Base-by-base conservation (phyloP, 2,329 filamentous ascomycete species). In the Scleromitrula shiraiana region DNA sequence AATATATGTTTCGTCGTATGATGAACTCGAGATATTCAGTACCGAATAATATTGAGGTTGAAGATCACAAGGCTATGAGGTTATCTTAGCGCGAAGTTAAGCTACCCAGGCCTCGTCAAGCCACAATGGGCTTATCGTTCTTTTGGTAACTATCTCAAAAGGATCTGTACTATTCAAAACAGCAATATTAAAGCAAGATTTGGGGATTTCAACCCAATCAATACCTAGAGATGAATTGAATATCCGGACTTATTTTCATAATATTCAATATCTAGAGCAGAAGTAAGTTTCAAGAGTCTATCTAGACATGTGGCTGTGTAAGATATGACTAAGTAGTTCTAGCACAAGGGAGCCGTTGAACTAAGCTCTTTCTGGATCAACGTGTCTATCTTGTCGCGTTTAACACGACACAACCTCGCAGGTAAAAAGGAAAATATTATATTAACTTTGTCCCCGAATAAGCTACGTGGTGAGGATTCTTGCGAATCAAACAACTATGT, bases 61-160 rank as follows among this genome's bases (percentile, higher is more conserved):
- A 38, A 50, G 43, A 51, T 46, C 52, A 56, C 51, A 51, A 59
- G 54, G 53, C 51, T 47, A n/a, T 4, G 27, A 41, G 10, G 20
- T 29, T 29, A 44, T n/a, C 20, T 19, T 32, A 22, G 29, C 30
- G 32, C 26, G 27, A 15, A 12, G 19, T 26, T 20, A 5, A 37
- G 22, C 15, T 26, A n/a, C 44, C 24, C 46, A 41, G 10, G 37
- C 41, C 44, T 48, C 6, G 46, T 24, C 20, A 41, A 46, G 44
- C 44, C 36, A 41, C n/a, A n/a, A n/a, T n/a, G n/a, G n/a, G n/a
- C n/a, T n/a, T n/a, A n/a, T n/a, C n/a, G n/a, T n/a, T n/a, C n/a
- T n/a, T n/a, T n/a, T n/a, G n/a, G n/a, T n/a, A n/a, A n/a, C n/a
- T n/a, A n/a, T n/a, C n/a, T n/a, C n/a, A n/a, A n/a, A n/a, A n/a